A percentile compares a stretch with the other conserved stretches of the same genome.
phyloP scores from a whole-genome alignment of 2,329 filamentous ascomycete species.

The Pseudocercospora macadamiae region DNA sequence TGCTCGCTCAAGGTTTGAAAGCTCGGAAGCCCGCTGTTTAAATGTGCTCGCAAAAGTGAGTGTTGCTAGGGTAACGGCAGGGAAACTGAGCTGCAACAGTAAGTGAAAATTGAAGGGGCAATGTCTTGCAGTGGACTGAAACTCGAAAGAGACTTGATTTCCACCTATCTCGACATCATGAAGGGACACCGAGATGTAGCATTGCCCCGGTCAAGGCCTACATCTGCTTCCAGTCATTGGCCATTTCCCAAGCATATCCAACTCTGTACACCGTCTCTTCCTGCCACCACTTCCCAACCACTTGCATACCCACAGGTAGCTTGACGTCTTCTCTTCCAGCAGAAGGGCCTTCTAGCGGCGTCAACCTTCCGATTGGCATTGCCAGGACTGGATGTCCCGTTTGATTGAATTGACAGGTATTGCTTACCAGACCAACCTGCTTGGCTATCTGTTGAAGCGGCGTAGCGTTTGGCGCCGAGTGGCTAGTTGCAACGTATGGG shows the following conservation, averaged over 20 bases:
- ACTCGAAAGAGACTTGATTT: too few species aligned
- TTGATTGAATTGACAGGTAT: conserved; percentile 58
- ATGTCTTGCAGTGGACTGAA: too few species aligned
- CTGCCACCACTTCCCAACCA: conserved; percentile 50
- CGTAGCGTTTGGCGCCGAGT: conserved; percentile 44
- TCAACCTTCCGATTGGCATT: conserved; percentile 47
- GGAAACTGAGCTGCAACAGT: too few species aligned
- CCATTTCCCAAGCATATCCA: conserved; percentile 53
- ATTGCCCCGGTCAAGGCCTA: too few species aligned
- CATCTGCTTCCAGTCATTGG: conserved; percentile 49
- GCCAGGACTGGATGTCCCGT: conserved; percentile 54
- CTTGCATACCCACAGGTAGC: conserved; percentile 40
- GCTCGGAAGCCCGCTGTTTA: too few species aligned
- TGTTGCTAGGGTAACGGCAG: too few species aligned
- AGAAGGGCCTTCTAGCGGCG: conserved; percentile 54
- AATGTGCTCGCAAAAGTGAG: too few species aligned
- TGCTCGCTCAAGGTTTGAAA: too few species aligned
- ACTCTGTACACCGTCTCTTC: conserved; percentile 52
- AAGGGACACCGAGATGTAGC: too few species aligned
- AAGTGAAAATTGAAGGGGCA: too few species aligned
- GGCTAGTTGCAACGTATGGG: conserved; percentile 51
- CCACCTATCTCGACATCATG: too few species aligned
- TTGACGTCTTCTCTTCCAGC: conserved; percentile 29
- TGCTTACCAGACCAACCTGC: conserved; percentile 58
- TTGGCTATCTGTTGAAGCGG: conserved; percentile 53